phyloP scores from a whole-genome alignment of 2,329 filamentous ascomycete species.

The Podosphaera leucotricha region DNA sequence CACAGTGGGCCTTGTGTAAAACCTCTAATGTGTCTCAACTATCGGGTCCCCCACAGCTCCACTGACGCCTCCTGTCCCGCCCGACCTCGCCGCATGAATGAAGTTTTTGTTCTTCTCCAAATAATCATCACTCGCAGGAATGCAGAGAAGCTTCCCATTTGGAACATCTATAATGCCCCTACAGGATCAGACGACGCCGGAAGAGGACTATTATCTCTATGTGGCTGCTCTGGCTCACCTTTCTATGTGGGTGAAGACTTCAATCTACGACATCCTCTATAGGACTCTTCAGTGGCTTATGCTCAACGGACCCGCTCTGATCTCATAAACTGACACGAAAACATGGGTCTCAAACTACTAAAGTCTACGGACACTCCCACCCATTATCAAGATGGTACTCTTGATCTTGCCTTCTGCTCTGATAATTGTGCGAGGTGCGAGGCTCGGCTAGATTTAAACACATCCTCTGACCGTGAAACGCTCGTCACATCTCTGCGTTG shows the following conservation, averaged over 20 bases:
- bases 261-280: background rate
- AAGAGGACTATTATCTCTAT: background rate
- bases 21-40: too few relatives aligned
- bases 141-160: background rate
- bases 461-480: background rate
- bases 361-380: background rate
- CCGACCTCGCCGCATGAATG: background rate
- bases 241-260: background rate
- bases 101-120: background rate
- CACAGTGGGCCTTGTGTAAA: too few relatives aligned
- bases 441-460: background rate
- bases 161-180: background rate
- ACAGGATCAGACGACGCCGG: background rate
- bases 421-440: background rate
- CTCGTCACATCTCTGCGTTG: background rate
- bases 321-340: background rate
- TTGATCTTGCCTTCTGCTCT: background rate
- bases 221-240: background rate
- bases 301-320: background rate
- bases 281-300: background rate
- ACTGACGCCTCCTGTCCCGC: background rate
- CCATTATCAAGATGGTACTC: background rate
- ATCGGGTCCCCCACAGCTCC: background rate
- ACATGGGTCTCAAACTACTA: background rate
- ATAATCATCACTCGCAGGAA: background rate